Evolutionary conservation across 2,329 filamentous ascomycete species (phyloP), one percentile per base, ranked within the genome.

Genomic region (Ophiostoma sp.): DNA sequence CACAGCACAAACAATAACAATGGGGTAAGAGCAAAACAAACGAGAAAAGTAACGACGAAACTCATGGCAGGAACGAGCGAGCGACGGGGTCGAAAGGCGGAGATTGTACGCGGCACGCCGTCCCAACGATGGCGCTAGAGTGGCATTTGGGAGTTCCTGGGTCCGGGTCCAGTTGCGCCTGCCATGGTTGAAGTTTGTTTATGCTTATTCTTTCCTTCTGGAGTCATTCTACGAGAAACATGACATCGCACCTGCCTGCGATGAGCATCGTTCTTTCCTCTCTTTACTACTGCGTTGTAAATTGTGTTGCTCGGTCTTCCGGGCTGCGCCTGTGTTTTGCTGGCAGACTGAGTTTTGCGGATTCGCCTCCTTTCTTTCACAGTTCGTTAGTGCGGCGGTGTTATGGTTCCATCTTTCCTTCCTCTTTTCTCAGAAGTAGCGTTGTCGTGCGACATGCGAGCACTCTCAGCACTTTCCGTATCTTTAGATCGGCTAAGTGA

Each of bases 1-100:
- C 19, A 36, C 25, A 28, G 42, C 36, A 61, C 33, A 71, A 71
- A 71, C 57, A 71, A 71, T 28, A 71, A 71, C 69, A 71, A 71
- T 68, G 70, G 70, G 59, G 70, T 45, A 48, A 12, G 17, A 42
- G 19, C 3, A 36, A 36, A 64, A 64, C 39, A 19, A 52, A 71
- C 55, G 57, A 28, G 25, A n/a, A 48, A 64, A 71, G 52, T 17
- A 64, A 71, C 39, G 52, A 64, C 55, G 69, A 57, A 57, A 25
- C 33, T 70, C 33, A 25, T 39, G 69, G 69, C 52, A 70, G 36
- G 52, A 70, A n/a, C 68, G 45, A 69, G 25, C 45, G 25, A 69
- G 42, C 68, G 50, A 70, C 11, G 33, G 66, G 33, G 31, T 11
- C n/a, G n/a, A 42, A 57, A 39, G 52, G 22, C 50, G 69, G 33